Evolutionary conservation across 257 asterid genomes (phyloP).

Genomic region (Echium plantagineum): DNA sequence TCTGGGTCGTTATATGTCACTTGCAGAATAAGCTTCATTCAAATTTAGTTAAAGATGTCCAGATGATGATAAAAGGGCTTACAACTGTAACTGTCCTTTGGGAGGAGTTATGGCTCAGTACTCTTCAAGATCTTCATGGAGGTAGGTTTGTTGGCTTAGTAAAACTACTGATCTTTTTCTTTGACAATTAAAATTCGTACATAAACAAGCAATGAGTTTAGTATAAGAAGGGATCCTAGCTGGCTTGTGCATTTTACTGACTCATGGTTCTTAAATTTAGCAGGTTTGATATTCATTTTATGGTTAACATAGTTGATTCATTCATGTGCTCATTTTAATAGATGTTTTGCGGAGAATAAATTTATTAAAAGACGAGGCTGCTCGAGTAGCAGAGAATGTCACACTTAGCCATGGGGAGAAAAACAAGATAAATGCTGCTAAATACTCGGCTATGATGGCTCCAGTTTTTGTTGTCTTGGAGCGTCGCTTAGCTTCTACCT

Average conservation of each 20-base stretch:
- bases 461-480: slow-evolving; percentile 86
- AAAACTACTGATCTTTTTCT: neutral
- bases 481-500: slow-evolving; percentile 91
- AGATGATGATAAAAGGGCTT: slow-evolving; percentile 89
- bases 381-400: slow-evolving; percentile 67
- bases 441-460: slow-evolving; percentile 99
- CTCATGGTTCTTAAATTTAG: neutral
- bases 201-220: too few species aligned
- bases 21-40: slow-evolving; percentile 82
- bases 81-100: slow-evolving; percentile 93
- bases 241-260: neutral
- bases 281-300: neutral
- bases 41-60: slow-evolving; percentile 78
- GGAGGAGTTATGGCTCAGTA: slow-evolving; percentile 99
- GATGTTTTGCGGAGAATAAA: slow-evolving; percentile 95
- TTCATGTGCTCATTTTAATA: slow-evolving; percentile 18
- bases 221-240: neutral
- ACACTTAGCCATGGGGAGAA: slow-evolving; percentile 80
- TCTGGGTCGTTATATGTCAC: slow-evolving; percentile 4
- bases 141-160: slow-evolving; percentile 21
- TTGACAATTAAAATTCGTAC: too few species aligned
- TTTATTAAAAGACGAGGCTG: slow-evolving; percentile 94
- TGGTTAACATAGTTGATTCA: neutral
- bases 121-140: slow-evolving; percentile 98
- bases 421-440: slow-evolving; percentile 88